Percentiles rank a stretch among this genome's conserved stretches.
Evolutionary conservation across 2,329 filamentous ascomycete genomes (phyloP).

Genomic region (Xylaria sp.): DNA sequence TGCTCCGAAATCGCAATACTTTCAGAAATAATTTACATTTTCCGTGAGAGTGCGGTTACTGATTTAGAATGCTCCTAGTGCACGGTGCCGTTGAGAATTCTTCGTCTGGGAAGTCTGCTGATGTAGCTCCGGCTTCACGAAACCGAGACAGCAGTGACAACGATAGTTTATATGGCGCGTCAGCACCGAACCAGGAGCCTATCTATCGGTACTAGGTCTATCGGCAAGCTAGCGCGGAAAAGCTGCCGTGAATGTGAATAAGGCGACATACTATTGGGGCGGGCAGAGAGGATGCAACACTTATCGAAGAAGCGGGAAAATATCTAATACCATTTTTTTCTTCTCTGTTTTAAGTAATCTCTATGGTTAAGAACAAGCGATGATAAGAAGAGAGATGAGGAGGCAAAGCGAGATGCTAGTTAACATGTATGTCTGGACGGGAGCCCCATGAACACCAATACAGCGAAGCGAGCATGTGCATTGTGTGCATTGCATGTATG

Average conservation of each 20-base stretch:
- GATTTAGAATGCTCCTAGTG: slow-evolving; percentile 41
- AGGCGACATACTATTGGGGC: neutral
- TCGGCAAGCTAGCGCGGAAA: neutral
- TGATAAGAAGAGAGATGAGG: slow-evolving; percentile 16
- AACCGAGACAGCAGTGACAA: slow-evolving; percentile 40
- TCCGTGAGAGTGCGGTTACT: slow-evolving; percentile 4
- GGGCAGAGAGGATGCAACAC: neutral
- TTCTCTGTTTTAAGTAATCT: slow-evolving; percentile 24
- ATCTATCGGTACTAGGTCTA: slow-evolving; percentile 49
- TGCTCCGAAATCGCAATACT: neutral
- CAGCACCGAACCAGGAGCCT: slow-evolving; percentile 51
- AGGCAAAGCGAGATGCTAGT: slow-evolving; percentile 20
- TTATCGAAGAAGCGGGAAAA: neutral
- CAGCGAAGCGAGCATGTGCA: slow-evolving; percentile 13
- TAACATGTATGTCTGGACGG: slow-evolving; percentile 7
- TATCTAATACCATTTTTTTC: slow-evolving; percentile 23
- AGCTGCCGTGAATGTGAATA: neutral
- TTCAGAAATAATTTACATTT: neutral
- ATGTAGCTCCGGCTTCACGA: slow-evolving; percentile 10
- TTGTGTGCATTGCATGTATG: slow-evolving; percentile 3
- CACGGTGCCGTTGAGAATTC: slow-evolving; percentile 50
- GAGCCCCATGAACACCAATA: slow-evolving; percentile 13
- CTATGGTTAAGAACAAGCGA: slow-evolving; percentile 14
- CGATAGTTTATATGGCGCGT: slow-evolving; percentile 53
- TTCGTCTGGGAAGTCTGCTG: slow-evolving; percentile 25